A percentile compares a stretch with the other conserved stretches of the same genome.
Conservation (phyloP, 1,139 yeast genomes). For the Yamadazyma conglobata region DNA sequence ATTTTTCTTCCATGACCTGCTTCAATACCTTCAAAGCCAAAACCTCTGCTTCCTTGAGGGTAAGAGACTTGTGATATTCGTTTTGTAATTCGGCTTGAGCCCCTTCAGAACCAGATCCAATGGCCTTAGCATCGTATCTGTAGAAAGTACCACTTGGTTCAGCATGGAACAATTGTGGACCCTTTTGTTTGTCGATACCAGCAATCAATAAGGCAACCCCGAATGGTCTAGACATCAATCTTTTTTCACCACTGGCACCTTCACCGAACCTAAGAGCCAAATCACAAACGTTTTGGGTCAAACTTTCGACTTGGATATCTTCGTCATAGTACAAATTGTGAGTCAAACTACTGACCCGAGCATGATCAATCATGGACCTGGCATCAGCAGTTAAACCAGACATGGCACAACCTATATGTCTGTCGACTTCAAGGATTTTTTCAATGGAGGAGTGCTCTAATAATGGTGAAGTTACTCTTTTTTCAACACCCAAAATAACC, state of each 20-base stretch:
- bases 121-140: conserved; percentile 97
- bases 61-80: conserved; percentile 91
- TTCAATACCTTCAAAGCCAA: conserved; percentile 85
- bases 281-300: conserved; percentile 96
- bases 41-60: conserved; percentile 91
- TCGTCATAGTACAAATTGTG: conserved; percentile 92
- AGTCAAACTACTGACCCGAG: conserved; percentile 85
- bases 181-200: conserved; percentile 87
- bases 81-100: conserved; percentile 98
- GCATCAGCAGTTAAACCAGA: conserved; percentile 99
- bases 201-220: conserved; percentile 97
- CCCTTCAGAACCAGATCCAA: conserved; percentile 98
- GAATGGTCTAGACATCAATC: conserved; percentile 97
- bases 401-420: conserved; percentile 98
- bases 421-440: conserved; percentile 91
- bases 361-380: conserved; percentile 97
- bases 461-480: conserved; percentile 89
- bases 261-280: conserved; percentile 96
- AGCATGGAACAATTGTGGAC: conserved; percentile 97
- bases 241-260: conserved; percentile 96
- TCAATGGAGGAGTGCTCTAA: conserved; percentile 92
- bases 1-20: conserved; percentile 98
- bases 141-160: conserved; percentile 99
- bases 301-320: conserved; percentile 85
- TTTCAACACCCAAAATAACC: conserved; percentile 93